Evolutionary conservation across 2,329 filamentous ascomycete genomes (phyloP).

Genomic region (Clarireedia monteithiana): DNA sequence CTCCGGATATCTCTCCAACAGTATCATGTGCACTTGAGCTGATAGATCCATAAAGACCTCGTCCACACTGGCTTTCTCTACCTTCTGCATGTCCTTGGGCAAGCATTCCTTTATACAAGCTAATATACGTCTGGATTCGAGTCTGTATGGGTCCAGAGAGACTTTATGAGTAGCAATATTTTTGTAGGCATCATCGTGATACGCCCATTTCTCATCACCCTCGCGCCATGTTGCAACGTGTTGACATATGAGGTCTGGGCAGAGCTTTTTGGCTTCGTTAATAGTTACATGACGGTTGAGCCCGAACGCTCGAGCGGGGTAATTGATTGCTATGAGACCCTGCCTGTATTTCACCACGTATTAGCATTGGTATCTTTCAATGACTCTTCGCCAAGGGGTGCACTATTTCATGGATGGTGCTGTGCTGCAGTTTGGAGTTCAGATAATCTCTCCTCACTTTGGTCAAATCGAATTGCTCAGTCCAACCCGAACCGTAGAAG

Average conservation of each 20-base stretch:
- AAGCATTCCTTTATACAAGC: conserved; percentile 67
- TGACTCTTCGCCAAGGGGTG: too few relatives aligned
- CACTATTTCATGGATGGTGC: too few relatives aligned
- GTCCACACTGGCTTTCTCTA: conserved; percentile 93
- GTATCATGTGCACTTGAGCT: conserved; percentile 66
- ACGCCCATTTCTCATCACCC: conserved; percentile 86
- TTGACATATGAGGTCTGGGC: conserved; percentile 75
- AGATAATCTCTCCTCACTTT: too few relatives aligned
- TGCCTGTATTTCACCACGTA: conserved; percentile 45
- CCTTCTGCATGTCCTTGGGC: conserved; percentile 55
- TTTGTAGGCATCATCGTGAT: conserved; percentile 70
- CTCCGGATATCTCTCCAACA: conserved; percentile 72
- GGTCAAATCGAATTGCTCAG: too few relatives aligned
- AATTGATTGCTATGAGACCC: conserved; percentile 92
- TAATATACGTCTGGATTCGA: conserved; percentile 77
- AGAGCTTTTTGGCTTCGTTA: conserved; percentile 76
- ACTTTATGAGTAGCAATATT: conserved; percentile 88
- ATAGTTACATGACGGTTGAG: conserved; percentile 73
- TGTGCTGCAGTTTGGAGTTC: too few relatives aligned
- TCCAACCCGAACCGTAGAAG: too few relatives aligned
- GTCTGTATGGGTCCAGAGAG: conserved; percentile 83
- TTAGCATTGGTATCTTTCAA: conserved; percentile 1
- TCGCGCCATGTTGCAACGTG: conserved; percentile 95
- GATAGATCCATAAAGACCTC: conserved; percentile 94
- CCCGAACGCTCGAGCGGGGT: conserved; percentile 74